These are phyloP conservation scores for Aegilops bicornis DNA, from an alignment of 176 grass and related monocot genomes.

Conservation along the genomic window DNA sequence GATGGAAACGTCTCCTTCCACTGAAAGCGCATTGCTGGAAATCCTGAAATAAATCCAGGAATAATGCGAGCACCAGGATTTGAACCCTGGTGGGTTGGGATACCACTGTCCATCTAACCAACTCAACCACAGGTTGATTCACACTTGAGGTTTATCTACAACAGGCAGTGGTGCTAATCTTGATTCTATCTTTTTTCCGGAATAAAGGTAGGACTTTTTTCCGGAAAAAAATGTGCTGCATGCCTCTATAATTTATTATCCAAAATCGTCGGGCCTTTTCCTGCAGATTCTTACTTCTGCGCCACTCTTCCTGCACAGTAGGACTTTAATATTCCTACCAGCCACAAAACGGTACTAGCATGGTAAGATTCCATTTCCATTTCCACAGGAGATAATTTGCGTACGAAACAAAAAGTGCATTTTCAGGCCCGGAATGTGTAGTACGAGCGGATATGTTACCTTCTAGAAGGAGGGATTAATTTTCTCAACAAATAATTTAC, in stretches of 20 bases:
- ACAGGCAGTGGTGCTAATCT: background rate
- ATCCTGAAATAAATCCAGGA: no score
- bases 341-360: background rate
- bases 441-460: background rate
- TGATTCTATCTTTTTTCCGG: background rate
- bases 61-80: no score
- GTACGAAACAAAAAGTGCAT: background rate
- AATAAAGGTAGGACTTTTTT: background rate
- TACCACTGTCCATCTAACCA: no score
- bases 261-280: background rate
- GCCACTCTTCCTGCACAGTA: background rate
- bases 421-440: background rate
- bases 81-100: no score
- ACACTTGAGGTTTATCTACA: background rate
- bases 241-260: background rate
- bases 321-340: background rate
- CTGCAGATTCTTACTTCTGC: conserved; percentile 25
- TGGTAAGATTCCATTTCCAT: background rate
- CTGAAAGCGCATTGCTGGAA: no score
- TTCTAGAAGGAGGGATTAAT: background rate
- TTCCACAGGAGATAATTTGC: background rate
- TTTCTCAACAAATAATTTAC: no score
- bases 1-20: no score
- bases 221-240: no score
- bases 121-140: no score